Conservation (phyloP, 257 asterid genomes). For the Verbascum thapsus region DNA sequence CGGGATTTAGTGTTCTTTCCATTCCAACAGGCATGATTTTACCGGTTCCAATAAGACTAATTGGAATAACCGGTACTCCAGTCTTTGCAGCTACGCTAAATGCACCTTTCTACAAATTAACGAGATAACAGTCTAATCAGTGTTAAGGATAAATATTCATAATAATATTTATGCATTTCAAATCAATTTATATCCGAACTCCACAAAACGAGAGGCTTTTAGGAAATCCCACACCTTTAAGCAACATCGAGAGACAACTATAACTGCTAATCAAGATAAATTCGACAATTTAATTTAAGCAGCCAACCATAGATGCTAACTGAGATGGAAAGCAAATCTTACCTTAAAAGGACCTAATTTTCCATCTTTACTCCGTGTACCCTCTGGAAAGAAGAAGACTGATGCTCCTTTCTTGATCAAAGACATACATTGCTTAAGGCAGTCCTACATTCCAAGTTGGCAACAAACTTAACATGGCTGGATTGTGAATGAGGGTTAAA, state of each 20-base stretch:
- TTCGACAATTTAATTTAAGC: slow-evolving; percentile 7
- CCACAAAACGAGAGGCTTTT: not conserved
- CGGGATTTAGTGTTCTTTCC: slow-evolving; percentile 72
- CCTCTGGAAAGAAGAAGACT: slow-evolving; percentile 94
- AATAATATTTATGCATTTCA: slow-evolving; percentile 10
- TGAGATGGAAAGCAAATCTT: slow-evolving; percentile 24
- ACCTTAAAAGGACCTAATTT: slow-evolving; percentile 89
- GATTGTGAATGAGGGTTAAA: not conserved
- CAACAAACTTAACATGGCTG: slow-evolving; percentile 21
- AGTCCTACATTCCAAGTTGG: slow-evolving; percentile 55
- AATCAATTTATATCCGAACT: not conserved
- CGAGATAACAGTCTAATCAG: not conserved
- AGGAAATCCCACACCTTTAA: not conserved
- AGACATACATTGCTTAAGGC: slow-evolving; percentile 81
- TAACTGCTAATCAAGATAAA: slow-evolving; percentile 9
- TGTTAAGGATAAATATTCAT: slow-evolving; percentile 8
- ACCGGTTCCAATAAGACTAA: slow-evolving; percentile 84
- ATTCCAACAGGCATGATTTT: slow-evolving; percentile 87
- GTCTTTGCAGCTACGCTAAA: slow-evolving; percentile 85
- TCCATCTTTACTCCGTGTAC: slow-evolving; percentile 90
- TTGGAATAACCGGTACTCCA: slow-evolving; percentile 85
- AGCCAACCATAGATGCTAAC: slow-evolving; percentile 6
- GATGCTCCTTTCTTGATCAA: slow-evolving; percentile 92
- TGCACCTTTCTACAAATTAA: slow-evolving; percentile 84
- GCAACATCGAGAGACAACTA: not conserved